Evolutionary conservation across 352 stramenopile species (phyloP).

Genomic region (Sclerospora graminicola): DNA sequence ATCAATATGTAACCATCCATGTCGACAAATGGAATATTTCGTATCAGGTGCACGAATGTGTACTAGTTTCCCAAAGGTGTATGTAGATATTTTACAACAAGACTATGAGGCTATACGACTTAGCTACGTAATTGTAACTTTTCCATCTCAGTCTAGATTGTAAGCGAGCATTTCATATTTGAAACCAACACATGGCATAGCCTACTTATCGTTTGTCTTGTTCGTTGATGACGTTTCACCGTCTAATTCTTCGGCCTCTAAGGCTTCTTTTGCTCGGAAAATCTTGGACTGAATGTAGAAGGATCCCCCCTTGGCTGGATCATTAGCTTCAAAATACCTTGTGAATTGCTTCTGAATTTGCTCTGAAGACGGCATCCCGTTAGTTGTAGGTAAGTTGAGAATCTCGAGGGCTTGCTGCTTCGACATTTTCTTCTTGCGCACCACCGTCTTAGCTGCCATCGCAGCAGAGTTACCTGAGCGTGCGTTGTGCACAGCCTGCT

Average conservation of each 20-base stretch:
- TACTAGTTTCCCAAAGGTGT: too few relatives aligned
- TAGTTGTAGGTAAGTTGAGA: constrained; percentile 64
- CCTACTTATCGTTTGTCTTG: constrained; percentile 17
- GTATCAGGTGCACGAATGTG: too few relatives aligned
- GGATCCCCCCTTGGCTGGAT: constrained; percentile 83
- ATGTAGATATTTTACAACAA: too few relatives aligned
- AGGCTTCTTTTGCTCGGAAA: constrained; percentile 82
- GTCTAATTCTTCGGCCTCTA: constrained; percentile 38
- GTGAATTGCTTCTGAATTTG: constrained; percentile 82
- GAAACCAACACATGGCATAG: constrained; percentile 1
- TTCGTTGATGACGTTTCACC: constrained; percentile 13
- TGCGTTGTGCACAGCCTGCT: constrained; percentile 82
- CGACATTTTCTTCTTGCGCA: constrained; percentile 71
- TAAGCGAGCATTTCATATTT: background rate
- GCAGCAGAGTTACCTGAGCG: constrained; percentile 58
- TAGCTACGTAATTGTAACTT: constrained; percentile 16
- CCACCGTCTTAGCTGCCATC: constrained; percentile 54
- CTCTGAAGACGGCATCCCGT: constrained; percentile 28
- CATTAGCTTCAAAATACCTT: constrained; percentile 83
- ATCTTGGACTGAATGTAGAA: constrained; percentile 93
- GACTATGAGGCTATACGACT: too few relatives aligned
- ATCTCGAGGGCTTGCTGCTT: constrained; percentile 70
- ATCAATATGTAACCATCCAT: too few relatives aligned
- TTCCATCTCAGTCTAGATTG: constrained; percentile 14
- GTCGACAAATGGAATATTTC: too few relatives aligned